These are phyloP conservation scores for Penstemon eatonii DNA, from an alignment of 257 asterid species.

Conservation along the genomic window DNA sequence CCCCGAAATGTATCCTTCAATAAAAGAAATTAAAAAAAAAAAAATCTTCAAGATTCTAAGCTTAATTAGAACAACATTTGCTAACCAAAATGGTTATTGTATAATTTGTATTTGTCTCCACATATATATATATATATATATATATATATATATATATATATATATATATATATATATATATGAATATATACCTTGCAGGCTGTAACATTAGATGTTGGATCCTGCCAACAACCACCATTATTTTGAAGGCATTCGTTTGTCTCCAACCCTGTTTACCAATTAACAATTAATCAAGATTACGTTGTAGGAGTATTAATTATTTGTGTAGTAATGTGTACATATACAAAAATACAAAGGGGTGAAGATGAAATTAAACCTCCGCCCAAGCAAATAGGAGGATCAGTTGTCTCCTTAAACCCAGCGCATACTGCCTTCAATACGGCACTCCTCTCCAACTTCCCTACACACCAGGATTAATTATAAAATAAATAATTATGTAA, in stretches of 20 bases:
- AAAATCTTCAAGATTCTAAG: neutral
- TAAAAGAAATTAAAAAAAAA: neutral
- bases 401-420: slow-evolving; percentile 87
- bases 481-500: no score
- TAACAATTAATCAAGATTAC: neutral
- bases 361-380: slow-evolving; percentile 46
- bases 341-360: neutral
- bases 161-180: no score
- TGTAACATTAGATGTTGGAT: slow-evolving; percentile 59
- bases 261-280: slow-evolving; percentile 57
- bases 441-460: slow-evolving; percentile 80
- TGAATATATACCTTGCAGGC: slow-evolving; percentile 82
- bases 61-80: no score
- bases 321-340: neutral
- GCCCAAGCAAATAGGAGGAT: slow-evolving; percentile 80
- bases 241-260: slow-evolving; percentile 83
- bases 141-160: no score
- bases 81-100: neutral
- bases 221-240: slow-evolving; percentile 89
- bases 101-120: neutral
- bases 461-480: slow-evolving; percentile 26
- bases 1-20: slow-evolving; percentile 92
- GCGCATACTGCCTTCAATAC: slow-evolving; percentile 88
- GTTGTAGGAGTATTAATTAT: neutral
- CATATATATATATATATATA: no score